Conservation (phyloP, 306 rosid genomes). For the Begonia masoniana region DNA sequence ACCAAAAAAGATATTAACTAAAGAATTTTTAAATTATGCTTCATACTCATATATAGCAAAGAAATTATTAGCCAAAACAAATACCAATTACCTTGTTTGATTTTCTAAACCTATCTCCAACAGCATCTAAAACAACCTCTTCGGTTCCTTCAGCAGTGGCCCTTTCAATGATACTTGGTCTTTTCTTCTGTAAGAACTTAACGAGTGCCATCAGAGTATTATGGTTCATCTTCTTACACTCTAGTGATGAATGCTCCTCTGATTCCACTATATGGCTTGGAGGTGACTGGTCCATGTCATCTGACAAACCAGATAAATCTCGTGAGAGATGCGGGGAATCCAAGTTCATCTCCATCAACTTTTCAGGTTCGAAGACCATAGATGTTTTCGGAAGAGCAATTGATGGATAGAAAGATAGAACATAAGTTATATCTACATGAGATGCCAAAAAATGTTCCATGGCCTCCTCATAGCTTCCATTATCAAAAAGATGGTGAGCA, state of each 20-base stretch:
- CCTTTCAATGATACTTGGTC: conserved; percentile 65
- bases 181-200: conserved; percentile 83
- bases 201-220: conserved; percentile 96
- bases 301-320: conserved; percentile 74
- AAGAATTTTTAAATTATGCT: neutral
- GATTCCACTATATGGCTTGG: conserved; percentile 35
- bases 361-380: conserved; percentile 55
- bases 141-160: conserved; percentile 98
- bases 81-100: conserved; percentile 53
- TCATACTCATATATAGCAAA: neutral
- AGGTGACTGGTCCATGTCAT: conserved; percentile 58
- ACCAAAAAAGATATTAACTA: neutral
- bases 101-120: conserved; percentile 76
- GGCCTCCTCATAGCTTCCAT: conserved; percentile 92
- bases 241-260: conserved; percentile 55
- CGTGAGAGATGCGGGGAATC: conserved; percentile 60
- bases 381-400: conserved; percentile 75
- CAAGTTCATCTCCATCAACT: conserved; percentile 45
- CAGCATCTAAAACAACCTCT: conserved; percentile 88
- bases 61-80: neutral
- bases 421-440: conserved; percentile 81
- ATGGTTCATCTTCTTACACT: conserved; percentile 82
- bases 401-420: conserved; percentile 77
- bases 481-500: conserved; percentile 91
- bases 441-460: conserved; percentile 93